Evolutionary conservation across 1,284 basidiomycete species (phyloP).

Genomic region (Cerrena zonata): DNA sequence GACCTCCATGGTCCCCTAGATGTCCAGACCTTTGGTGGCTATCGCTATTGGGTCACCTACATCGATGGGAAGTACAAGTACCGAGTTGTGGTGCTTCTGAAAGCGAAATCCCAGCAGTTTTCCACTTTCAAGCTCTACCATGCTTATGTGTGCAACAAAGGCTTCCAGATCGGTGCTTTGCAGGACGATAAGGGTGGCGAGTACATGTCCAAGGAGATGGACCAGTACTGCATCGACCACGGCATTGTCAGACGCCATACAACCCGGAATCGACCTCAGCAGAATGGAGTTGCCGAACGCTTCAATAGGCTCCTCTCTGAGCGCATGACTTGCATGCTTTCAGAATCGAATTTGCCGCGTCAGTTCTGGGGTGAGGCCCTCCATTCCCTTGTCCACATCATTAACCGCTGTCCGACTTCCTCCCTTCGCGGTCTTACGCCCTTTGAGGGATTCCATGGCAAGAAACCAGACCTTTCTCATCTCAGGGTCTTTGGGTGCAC

Average conservation of each 20-base stretch:
- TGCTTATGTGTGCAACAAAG: conserved; percentile 19
- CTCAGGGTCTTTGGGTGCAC: conserved; percentile 20
- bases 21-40: conserved; percentile 20
- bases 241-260: conserved; percentile 27
- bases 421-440: conserved; percentile 19
- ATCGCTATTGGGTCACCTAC: conserved; percentile 31
- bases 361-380: conserved; percentile 24
- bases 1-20: conserved; percentile 31
- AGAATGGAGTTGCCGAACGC: conserved; percentile 31
- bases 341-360: conserved; percentile 19
- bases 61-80: conserved; percentile 27
- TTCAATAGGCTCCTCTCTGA: conserved; percentile 21
- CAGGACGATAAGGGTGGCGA: conserved; percentile 30
- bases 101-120: conserved; percentile 12
- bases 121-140: conserved; percentile 17
- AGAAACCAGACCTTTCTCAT: conserved; percentile 12
- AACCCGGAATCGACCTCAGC: conserved; percentile 22
- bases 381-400: conserved; percentile 19
- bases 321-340: conserved; percentile 15
- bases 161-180: conserved; percentile 16
- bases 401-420: conserved; percentile 15
- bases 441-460: conserved; percentile 3
- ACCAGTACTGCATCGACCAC: conserved; percentile 17
- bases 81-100: conserved; percentile 21
- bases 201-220: conserved; percentile 23